Conservation (phyloP, 2,329 filamentous ascomycete genomes). For the Fusarium tanahbumbuense region DNA sequence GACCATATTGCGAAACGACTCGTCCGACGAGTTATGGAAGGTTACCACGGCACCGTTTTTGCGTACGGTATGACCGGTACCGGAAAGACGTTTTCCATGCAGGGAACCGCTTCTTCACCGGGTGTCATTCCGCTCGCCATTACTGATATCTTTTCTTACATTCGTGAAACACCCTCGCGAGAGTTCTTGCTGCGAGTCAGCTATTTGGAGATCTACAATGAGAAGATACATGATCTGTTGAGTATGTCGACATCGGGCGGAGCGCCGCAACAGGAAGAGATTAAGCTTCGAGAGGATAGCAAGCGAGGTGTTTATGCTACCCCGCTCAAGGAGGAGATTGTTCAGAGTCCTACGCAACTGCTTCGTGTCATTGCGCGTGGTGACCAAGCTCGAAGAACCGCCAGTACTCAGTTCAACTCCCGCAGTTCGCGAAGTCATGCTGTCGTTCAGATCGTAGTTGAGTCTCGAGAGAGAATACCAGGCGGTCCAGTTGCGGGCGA, state of each 20-base stretch:
- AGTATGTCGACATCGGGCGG: conserved; percentile 75
- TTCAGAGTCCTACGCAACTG: conserved; percentile 95
- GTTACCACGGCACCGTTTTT: conserved; percentile 97
- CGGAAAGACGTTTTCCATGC: conserved; percentile 99
- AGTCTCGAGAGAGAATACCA: conserved; percentile 88
- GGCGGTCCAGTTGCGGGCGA: conserved; percentile 54
- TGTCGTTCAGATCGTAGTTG: conserved; percentile 98
- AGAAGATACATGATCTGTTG: conserved; percentile 93
- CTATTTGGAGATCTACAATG: conserved; percentile 99
- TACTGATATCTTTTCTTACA: conserved; percentile 99
- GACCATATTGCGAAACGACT: conserved; percentile 93
- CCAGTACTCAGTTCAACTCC: conserved; percentile 96
- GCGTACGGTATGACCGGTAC: conserved; percentile 99
- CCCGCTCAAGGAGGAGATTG: conserved; percentile 96
- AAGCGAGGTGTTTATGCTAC: conserved; percentile 97
- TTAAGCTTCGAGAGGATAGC: conserved; percentile 95
- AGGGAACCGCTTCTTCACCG: conserved; percentile 93
- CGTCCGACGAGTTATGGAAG: conserved; percentile 97
- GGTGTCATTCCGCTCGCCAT: conserved; percentile 98
- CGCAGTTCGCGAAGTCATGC: conserved; percentile 97
- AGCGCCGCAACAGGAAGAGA: conserved; percentile 81
- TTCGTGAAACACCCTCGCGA: conserved; percentile 92
- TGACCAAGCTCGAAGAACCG: conserved; percentile 88
- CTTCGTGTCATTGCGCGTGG: conserved; percentile 94
- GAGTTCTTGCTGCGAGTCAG: conserved; percentile 96